Evolutionary conservation across 2,329 filamentous ascomycete genomes (phyloP).

Genomic region (Aspergillus carbonarius): DNA sequence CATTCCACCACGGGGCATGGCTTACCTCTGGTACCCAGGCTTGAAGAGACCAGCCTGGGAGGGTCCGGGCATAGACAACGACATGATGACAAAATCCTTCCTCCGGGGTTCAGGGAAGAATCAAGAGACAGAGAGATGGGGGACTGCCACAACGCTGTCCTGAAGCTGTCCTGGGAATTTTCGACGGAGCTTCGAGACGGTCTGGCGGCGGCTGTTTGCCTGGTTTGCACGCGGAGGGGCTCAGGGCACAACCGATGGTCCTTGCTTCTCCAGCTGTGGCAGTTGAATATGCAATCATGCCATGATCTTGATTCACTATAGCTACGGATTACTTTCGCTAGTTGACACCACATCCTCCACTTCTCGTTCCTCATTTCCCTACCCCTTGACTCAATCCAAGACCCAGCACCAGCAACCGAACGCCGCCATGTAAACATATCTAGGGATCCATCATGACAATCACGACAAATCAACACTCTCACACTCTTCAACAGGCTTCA

Average conservation of each 20-base stretch:
- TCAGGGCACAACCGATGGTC: conserved; percentile 12
- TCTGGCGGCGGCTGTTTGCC: conserved; percentile 37
- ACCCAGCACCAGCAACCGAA: too few relatives aligned
- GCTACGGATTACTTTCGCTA: too few relatives aligned
- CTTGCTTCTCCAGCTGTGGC: too few relatives aligned
- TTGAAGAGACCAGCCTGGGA: conserved; percentile 95
- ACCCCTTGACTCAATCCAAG: too few relatives aligned
- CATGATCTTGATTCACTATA: too few relatives aligned
- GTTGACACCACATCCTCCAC: too few relatives aligned
- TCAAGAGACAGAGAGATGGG: conserved; percentile 10
- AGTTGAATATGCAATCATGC: too few relatives aligned
- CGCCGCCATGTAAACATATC: too few relatives aligned
- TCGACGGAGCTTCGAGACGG: conserved; percentile 34
- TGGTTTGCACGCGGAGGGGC: conserved; percentile 39
- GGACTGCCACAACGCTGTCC: conserved; percentile 15
- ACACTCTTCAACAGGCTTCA: conserved; percentile 21
- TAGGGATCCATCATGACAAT: too few relatives aligned
- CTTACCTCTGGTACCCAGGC: conserved; percentile 91
- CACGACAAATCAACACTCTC: conserved; percentile 5
- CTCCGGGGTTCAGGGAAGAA: conserved; percentile 14
- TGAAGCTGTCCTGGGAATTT: conserved; percentile 38
- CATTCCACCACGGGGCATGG: conserved; percentile 24
- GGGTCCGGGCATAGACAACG: conserved; percentile 90
- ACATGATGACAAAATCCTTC: conserved; percentile 62
- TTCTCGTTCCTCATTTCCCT: too few relatives aligned